Evolutionary conservation across 345 rosid species (phyloP).

Genomic region (Ceriops tagal): DNA sequence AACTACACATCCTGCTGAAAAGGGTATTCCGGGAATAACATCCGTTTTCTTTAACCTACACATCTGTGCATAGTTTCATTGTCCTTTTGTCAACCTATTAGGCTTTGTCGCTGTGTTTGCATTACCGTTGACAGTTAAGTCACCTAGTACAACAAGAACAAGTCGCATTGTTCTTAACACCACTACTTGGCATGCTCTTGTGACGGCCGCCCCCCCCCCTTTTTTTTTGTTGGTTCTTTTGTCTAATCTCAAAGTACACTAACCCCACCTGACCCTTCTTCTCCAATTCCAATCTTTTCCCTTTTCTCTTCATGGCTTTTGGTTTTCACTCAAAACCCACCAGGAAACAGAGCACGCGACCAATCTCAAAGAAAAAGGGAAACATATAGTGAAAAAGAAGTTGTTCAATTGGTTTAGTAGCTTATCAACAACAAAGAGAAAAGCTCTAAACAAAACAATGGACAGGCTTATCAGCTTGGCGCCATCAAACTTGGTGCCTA

Average conservation of each 20-base stretch:
- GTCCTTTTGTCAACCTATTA: not conserved
- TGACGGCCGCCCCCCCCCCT: slow-evolving; percentile 34
- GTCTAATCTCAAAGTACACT: slow-evolving; percentile 15
- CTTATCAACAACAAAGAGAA: no score
- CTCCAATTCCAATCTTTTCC: not conserved
- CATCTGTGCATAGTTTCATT: no score
- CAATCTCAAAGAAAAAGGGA: not conserved
- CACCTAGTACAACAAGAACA: slow-evolving; percentile 41
- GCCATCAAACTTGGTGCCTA: slow-evolving; percentile 43
- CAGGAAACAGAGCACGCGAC: not conserved
- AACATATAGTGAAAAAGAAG: not conserved
- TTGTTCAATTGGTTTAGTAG: not conserved
- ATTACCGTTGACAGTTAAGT: slow-evolving; percentile 4
- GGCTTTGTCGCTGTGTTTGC: not conserved
- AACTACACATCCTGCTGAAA: no score
- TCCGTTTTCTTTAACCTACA: no score
- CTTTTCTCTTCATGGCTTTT: slow-evolving; percentile 2
- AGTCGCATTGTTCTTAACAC: slow-evolving; percentile 38
- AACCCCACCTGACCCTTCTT: not conserved
- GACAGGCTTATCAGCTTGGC: slow-evolving; percentile 59
- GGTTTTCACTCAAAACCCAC: not conserved
- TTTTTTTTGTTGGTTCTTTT: not conserved
- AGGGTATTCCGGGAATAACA: no score
- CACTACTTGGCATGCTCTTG: slow-evolving; percentile 37
- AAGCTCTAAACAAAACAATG: slow-evolving; percentile 21